Base-by-base conservation (phyloP, 2,329 filamentous ascomycete genomes). In the Colletotrichum chlorophyti region DNA sequence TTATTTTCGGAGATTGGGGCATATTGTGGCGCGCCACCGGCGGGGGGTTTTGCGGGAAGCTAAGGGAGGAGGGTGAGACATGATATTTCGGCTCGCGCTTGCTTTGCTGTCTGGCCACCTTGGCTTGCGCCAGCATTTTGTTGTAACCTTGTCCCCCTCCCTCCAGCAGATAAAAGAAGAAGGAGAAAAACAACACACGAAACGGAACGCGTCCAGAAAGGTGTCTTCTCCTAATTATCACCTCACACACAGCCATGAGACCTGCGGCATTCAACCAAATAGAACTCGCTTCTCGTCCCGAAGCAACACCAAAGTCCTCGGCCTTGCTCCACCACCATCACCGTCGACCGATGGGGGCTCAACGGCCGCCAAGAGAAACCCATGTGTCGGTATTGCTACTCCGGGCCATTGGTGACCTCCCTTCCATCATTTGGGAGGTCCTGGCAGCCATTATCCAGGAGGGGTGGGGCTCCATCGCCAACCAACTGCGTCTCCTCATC, bases 61-160 rank as follows among this genome's bases (percentile, higher is more conserved):
- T 57, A 60, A 57, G 57, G 51, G 43, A 45, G 37, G 55, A 47
- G 42, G 12, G 42, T 58, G 42, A 60, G 57, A 57, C 57, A 60
- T 32, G 12, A 26, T 27, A 27, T 32, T 53, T 15, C n/a, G 38
- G 32, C 17, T 32, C 19, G 53, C 47, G 37, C 53, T 45, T 32
- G 35, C 57, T 35, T 27, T 17, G 34, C 45, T 34, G 32, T 53
- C 41, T 40, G n/a, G n/a, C n/a, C n/a, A 43, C 43, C 47, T 50
- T 11, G 14, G 31, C 21, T 26, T 35, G 37, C 37, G 23, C 29
- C 32, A n/a, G 40, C 27, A 27, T 42, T 2, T 37, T 50, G 11
- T 23, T 23, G 10, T 38, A 51, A 14, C 21, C 27, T 40, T n/a
- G 9, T 21, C 29, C 35, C 35, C 29, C 12, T 9, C 21, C 24